Evolutionary conservation across 768 basidiomycete species (phyloP).

Genomic region (Cubamyces lactineus): DNA sequence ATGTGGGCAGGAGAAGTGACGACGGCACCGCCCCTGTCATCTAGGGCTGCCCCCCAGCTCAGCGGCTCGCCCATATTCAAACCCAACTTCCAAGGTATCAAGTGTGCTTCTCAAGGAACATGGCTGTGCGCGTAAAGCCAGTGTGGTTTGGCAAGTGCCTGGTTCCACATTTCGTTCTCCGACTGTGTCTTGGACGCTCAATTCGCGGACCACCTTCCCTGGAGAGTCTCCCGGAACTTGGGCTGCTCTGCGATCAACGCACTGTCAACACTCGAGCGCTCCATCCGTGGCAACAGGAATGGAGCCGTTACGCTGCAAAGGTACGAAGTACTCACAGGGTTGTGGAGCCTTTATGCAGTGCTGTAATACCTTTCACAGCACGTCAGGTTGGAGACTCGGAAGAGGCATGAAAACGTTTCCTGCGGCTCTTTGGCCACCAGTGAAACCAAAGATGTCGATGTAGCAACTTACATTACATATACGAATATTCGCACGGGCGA

Average conservation of each 20-base stretch:
- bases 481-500: too few species aligned
- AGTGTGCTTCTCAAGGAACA: not conserved
- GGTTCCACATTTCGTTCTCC: not conserved
- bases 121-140: not conserved
- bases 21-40: conserved; percentile 6
- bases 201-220: not conserved
- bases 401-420: too few species aligned
- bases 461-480: too few species aligned
- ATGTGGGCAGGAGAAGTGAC: not conserved
- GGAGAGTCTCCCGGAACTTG: not conserved
- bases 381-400: too few species aligned
- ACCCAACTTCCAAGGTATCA: not conserved
- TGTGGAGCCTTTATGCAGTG: too few species aligned
- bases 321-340: too few species aligned
- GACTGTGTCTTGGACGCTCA: not conserved
- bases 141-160: not conserved
- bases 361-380: too few species aligned
- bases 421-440: too few species aligned
- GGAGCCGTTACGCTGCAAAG: not conserved
- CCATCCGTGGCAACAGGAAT: not conserved
- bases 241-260: conserved; percentile 9
- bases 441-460: too few species aligned
- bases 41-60: not conserved
- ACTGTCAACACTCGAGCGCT: not conserved
- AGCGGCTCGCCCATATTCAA: not conserved